These are phyloP conservation scores for Scutellaria barbata DNA, from an alignment of 257 asterid genomes.

Conservation along the genomic window DNA sequence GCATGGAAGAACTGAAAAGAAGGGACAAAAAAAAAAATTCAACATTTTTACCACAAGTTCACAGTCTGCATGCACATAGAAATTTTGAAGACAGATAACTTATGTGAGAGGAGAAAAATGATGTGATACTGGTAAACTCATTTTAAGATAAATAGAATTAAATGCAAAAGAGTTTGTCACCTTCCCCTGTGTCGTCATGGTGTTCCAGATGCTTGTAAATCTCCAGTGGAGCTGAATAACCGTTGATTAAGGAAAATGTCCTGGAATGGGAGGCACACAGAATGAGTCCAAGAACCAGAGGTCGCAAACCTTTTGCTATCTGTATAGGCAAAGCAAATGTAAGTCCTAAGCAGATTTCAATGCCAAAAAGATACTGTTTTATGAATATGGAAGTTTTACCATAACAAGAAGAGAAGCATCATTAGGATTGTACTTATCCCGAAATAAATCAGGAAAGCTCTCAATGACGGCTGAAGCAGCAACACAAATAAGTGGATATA, in stretches of 20 bases:
- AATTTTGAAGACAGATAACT: no score
- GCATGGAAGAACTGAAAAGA: no score
- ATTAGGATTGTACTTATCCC: constrained; percentile 69
- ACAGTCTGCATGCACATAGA: no score
- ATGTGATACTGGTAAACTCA: background rate
- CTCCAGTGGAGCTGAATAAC: constrained; percentile 94
- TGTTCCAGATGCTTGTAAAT: constrained; percentile 95
- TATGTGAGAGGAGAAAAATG: no score
- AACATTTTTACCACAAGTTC: no score
- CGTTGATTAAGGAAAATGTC: constrained; percentile 89
- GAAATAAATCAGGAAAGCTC: constrained; percentile 87
- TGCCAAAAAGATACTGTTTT: constrained; percentile 21
- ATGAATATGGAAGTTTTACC: constrained; percentile 51
- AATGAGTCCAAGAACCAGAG: constrained; percentile 86
- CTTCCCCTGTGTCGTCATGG: constrained; percentile 85
- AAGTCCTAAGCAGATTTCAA: constrained; percentile 37
- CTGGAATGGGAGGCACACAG: constrained; percentile 91
- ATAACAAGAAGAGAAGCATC: constrained; percentile 55
- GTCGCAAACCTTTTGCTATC: constrained; percentile 76
- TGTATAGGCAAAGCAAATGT: constrained; percentile 52
- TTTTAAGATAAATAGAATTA: constrained; percentile 14
- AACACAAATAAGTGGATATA: constrained; percentile 95
- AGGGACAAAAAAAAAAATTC: no score
- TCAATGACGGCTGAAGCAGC: constrained; percentile 99
- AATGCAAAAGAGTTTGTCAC: constrained; percentile 41